Percentiles rank a stretch among this genome's conserved stretches.
Conservation (phyloP, 1,284 basidiomycete genomes). For the Exobasidium cylindrosporum region DNA sequence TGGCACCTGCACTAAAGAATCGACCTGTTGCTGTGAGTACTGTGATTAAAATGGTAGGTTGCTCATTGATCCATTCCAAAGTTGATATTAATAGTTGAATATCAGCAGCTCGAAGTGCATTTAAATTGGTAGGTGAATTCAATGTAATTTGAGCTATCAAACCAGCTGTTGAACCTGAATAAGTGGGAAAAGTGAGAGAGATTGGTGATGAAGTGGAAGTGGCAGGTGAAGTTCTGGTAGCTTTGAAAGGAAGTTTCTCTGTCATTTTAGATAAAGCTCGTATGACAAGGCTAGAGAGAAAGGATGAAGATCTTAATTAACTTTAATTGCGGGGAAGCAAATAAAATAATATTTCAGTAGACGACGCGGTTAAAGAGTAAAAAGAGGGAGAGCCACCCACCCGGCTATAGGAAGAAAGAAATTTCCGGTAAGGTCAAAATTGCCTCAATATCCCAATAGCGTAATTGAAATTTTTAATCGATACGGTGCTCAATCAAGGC, state of each 20-base stretch:
- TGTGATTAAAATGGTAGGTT: constrained; percentile 28
- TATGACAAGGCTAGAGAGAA: no score
- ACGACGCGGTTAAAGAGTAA: no score
- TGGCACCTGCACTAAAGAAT: constrained; percentile 38
- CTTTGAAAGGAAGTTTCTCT: background rate
- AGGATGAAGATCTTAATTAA: no score
- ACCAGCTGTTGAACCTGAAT: constrained; percentile 5
- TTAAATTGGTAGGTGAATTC: constrained; percentile 27
- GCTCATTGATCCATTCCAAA: constrained; percentile 33
- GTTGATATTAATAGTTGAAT: constrained; percentile 22
- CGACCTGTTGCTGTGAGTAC: constrained; percentile 36
- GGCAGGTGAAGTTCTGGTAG: background rate
- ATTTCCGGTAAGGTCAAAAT: no score
- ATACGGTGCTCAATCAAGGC: no score
- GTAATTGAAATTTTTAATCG: no score
- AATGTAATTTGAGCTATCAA: constrained; percentile 30
- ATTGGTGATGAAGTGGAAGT: background rate
- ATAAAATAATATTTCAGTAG: no score
- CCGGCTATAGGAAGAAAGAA: no score
- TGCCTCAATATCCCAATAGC: no score
- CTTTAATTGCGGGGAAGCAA: no score
- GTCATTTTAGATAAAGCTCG: no score
- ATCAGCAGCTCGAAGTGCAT: constrained; percentile 26
- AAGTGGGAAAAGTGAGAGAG: background rate
- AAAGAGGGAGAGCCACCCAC: no score